Base-by-base conservation (phyloP, 2,329 filamentous ascomycete species). In the Fusarium devonianum region DNA sequence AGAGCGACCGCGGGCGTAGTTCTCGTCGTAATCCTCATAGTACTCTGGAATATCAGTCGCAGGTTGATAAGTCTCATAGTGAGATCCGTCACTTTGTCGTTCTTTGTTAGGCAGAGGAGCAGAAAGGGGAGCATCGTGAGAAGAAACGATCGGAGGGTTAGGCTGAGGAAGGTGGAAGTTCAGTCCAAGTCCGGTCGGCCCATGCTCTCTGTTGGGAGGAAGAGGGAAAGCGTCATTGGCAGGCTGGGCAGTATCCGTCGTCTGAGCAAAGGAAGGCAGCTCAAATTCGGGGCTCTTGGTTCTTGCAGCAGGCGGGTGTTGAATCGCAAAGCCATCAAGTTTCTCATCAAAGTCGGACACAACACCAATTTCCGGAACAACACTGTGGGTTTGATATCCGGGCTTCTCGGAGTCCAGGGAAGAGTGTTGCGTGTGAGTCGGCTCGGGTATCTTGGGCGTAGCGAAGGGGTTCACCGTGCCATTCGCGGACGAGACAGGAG, bases 331-430 rank as follows among this genome's bases (percentile, higher is more conserved):
- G 9, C 41, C 59, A 35, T 70, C 63, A 18, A 58, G 56, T 33
- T 66, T 60, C 38, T 71, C 65, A 39, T 68, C 69, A 11, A 66
- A 66, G 39, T 67, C 62, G 6, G 64, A 58, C 19, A 74, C 60
- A 2, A 66, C 67, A 41, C 71, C 74, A 46, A 75, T 71, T 45
- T 75, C 70, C 4, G 75, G 71, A 17, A 75, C 64, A 12, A 73
- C 66, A 11, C 71, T 64, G 48, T 72, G 62, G 17, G 68, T 49
- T 16, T 69, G 67, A 17, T 70, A 58, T 49, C 64, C 59, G 10
- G 62, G 61, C 22, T 67, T 63, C 12, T 65, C 60, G 1, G 62
- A 44, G 17, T 68, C 53, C 7, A 60, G 54, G 1, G 57, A 53
- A 14, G 61, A 55, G 17, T 53, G 29, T n/a, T 37, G 28, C 48